phyloP scores from a whole-genome alignment of 164 flowering plant genomes.

The Paratinospora sagittata region DNA sequence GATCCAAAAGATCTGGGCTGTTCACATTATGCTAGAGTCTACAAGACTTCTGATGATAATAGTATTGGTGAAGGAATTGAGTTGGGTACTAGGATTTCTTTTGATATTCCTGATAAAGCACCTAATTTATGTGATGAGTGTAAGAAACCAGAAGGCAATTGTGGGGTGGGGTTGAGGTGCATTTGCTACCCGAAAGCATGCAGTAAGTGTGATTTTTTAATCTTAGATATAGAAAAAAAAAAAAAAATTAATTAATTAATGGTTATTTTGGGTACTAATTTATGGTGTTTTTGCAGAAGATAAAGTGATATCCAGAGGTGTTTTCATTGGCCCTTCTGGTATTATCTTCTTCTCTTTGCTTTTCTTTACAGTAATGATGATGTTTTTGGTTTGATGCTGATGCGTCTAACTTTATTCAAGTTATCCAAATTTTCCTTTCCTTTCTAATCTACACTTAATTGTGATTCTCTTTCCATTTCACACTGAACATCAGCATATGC shows the following conservation, averaged over 20 bases:
- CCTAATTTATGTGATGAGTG: slow-evolving; percentile 57
- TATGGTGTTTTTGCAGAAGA: slow-evolving; percentile 36
- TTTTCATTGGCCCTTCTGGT: slow-evolving; percentile 16
- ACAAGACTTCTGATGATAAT: slow-evolving; percentile 14
- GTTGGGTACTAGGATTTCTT: slow-evolving; percentile 48
- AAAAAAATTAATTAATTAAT: too few species aligned
- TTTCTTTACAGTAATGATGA: slow-evolving; percentile 11
- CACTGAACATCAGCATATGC: background rate
- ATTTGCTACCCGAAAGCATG: slow-evolving; percentile 48
- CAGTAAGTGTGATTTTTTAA: slow-evolving; percentile 32
- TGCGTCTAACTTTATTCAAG: background rate
- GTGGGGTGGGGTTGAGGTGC: slow-evolving; percentile 56
- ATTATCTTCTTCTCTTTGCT: slow-evolving; percentile 20
- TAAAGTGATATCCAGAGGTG: slow-evolving; percentile 30
- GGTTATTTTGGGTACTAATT: background rate
- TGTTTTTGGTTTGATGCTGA: slow-evolving; percentile 6
- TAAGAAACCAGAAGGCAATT: slow-evolving; percentile 46
- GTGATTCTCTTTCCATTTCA: background rate
- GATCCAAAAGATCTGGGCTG: slow-evolving; percentile 44
- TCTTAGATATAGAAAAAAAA: background rate
- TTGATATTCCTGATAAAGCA: slow-evolving; percentile 45
- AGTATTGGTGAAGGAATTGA: slow-evolving; percentile 19
- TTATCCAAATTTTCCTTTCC: background rate
- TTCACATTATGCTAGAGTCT: slow-evolving; percentile 32
- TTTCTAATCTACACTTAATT: background rate